A percentile compares a stretch with the other conserved stretches of the same genome.
phyloP scores from a whole-genome alignment of 345 rosid species.

The Euphorbia lathyris region DNA sequence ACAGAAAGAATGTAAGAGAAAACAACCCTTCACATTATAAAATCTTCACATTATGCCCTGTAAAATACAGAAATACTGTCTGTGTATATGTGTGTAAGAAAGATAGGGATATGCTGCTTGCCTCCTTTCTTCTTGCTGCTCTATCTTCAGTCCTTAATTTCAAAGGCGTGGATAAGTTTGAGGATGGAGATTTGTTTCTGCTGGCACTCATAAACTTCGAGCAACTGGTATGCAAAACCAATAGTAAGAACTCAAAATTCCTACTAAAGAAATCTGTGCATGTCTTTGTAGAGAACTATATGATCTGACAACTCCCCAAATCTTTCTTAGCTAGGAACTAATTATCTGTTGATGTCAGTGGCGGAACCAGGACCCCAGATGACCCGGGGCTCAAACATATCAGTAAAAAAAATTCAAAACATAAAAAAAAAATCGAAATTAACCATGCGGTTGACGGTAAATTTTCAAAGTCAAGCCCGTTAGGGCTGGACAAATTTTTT shows the following conservation, averaged over 20 bases:
- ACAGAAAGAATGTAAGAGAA: background rate
- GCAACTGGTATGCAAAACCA: slow-evolving; percentile 41
- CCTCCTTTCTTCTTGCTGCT: slow-evolving; percentile 82
- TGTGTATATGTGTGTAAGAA: background rate
- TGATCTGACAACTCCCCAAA: background rate
- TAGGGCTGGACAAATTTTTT: too few species aligned
- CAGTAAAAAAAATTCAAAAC: too few species aligned
- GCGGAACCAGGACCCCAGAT: too few species aligned
- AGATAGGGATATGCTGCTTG: slow-evolving; percentile 22
- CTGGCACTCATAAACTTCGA: slow-evolving; percentile 48
- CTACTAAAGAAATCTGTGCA: too few species aligned
- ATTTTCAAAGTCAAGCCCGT: too few species aligned
- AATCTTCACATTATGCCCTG: too few species aligned
- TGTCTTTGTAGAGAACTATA: background rate
- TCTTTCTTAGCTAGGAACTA: background rate
- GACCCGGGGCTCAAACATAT: too few species aligned
- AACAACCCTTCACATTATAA: too few species aligned
- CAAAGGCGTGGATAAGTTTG: slow-evolving; percentile 66
- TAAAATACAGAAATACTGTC: background rate
- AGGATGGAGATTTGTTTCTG: slow-evolving; percentile 60
- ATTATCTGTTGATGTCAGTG: too few species aligned
- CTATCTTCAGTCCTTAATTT: slow-evolving; percentile 72
- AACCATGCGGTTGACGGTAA: too few species aligned
- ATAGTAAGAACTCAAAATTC: slow-evolving; percentile 15
- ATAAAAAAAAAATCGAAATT: too few species aligned